Conservation (phyloP, 1,284 basidiomycete genomes). For the Apiotrichum veenhuisii region DNA sequence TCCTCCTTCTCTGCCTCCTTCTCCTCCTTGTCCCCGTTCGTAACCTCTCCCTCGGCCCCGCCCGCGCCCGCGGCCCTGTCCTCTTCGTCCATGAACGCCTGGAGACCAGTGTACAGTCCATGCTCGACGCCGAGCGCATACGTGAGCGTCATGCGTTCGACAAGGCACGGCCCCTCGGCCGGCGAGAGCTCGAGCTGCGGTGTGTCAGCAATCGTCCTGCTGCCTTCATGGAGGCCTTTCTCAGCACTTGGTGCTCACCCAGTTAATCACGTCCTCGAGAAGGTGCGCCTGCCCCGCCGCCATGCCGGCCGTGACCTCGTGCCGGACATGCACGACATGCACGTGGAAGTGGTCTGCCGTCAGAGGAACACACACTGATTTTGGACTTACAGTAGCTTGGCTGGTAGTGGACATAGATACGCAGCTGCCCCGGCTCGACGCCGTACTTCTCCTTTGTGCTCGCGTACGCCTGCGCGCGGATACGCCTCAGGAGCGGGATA, state of each 20-base stretch:
- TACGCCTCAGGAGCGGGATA: constrained; percentile 64
- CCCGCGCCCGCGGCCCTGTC: neutral
- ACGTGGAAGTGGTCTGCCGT: constrained; percentile 85
- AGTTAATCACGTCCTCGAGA: constrained; percentile 81
- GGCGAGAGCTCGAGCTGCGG: constrained; percentile 59
- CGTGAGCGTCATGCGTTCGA: constrained; percentile 70
- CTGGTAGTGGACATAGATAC: constrained; percentile 91
- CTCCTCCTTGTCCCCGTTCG: too few species aligned
- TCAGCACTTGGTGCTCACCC: constrained; percentile 54
- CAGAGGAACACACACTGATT: neutral
- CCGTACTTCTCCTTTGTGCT: constrained; percentile 67
- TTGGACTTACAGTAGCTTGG: constrained; percentile 83
- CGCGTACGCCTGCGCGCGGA: constrained; percentile 59
- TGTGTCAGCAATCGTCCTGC: neutral
- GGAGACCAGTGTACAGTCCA: constrained; percentile 54
- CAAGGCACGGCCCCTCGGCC: constrained; percentile 49
- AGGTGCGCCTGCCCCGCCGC: constrained; percentile 87
- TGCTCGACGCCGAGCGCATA: constrained; percentile 80
- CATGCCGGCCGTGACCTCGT: constrained; percentile 65
- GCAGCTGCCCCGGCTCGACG: constrained; percentile 62
- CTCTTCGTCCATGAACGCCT: neutral
- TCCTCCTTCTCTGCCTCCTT: too few species aligned
- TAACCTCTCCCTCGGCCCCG: neutral
- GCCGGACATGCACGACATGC: constrained; percentile 79
- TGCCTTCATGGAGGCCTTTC: too few species aligned